These are phyloP conservation scores for Setaria italica DNA, from an alignment of 202 grass and related monocot genomes.

Conservation along the genomic window DNA sequence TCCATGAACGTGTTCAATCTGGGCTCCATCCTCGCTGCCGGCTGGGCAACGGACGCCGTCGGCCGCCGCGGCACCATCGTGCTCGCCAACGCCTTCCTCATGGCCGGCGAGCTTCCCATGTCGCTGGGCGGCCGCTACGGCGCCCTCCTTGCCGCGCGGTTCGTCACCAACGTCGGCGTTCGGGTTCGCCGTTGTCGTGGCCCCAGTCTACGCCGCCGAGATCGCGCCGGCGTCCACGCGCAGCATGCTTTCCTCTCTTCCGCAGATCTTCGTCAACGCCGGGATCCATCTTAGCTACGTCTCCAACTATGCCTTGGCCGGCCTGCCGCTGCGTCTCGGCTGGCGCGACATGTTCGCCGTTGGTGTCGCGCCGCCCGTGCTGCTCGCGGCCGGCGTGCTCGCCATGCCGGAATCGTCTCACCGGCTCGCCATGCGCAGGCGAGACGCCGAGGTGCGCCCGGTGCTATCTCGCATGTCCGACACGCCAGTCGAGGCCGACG, in stretches of 20 bases:
- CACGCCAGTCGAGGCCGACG: conserved; percentile 35
- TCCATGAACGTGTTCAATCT: conserved; percentile 57
- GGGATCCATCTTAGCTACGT: conserved; percentile 64
- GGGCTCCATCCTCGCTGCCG: conserved; percentile 51
- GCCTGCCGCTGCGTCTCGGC: conserved; percentile 39
- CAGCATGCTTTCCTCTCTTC: conserved; percentile 40
- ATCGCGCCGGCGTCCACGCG: conserved; percentile 44
- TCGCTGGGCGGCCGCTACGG: conserved; percentile 36
- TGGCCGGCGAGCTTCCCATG: conserved; percentile 45
- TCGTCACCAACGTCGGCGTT: conserved; percentile 54
- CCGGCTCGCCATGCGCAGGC: conserved; percentile 70
- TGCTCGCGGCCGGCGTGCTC: conserved; percentile 46
- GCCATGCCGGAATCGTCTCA: conserved; percentile 70
- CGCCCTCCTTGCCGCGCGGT: conserved; percentile 57
- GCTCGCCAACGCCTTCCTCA: conserved; percentile 53
- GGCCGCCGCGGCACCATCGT: conserved; percentile 57
- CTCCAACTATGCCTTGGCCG: conserved; percentile 57
- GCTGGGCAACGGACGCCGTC: conserved; percentile 52
- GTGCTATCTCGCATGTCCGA: conserved; percentile 48
- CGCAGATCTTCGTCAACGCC: conserved; percentile 53
- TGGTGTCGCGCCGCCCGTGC: conserved; percentile 40
- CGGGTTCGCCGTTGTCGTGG: conserved; percentile 51
- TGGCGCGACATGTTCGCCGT: conserved; percentile 67
- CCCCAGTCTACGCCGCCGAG: conserved; percentile 50
- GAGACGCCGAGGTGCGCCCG: conserved; percentile 44